Evolutionary conservation across 441 rosid species (phyloP).

Genomic region (Theobroma grandiflorum): DNA sequence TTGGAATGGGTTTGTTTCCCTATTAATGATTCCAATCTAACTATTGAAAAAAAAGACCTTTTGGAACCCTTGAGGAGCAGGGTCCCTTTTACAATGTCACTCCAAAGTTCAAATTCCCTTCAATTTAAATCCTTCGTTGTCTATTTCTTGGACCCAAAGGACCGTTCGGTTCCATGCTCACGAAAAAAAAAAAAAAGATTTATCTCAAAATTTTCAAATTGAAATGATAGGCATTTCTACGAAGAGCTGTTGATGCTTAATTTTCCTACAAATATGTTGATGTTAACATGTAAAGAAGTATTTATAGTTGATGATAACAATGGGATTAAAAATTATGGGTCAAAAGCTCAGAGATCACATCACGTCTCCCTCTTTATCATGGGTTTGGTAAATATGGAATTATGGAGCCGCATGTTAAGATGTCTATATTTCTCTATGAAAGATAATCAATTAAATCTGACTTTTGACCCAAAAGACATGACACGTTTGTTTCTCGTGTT

Average conservation of each 20-base stretch:
- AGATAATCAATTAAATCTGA: neutral
- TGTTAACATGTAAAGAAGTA: neutral
- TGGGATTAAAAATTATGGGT: neutral
- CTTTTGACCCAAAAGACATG: neutral
- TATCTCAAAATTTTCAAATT: no score
- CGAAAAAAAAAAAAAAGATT: no score
- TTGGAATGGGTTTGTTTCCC: neutral
- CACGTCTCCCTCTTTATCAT: neutral
- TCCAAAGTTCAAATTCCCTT: neutral
- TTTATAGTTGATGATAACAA: neutral
- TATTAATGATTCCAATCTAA: neutral
- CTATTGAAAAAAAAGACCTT: neutral
- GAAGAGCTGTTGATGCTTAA: neutral
- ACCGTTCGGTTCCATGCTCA: neutral
- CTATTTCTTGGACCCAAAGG: neutral
- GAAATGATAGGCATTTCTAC: no score
- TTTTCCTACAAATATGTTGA: neutral
- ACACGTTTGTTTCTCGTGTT: neutral
- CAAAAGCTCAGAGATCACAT: neutral
- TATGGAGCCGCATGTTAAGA: conserved; percentile 3
- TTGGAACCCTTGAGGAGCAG: neutral
- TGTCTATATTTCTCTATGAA: neutral
- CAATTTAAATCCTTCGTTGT: neutral
- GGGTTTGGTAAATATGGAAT: neutral
- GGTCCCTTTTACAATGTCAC: neutral